A percentile compares a stretch with the other conserved stretches of the same genome.
phyloP scores from a whole-genome alignment of 2,329 filamentous ascomycete species.

The Remersonia thermophila region DNA sequence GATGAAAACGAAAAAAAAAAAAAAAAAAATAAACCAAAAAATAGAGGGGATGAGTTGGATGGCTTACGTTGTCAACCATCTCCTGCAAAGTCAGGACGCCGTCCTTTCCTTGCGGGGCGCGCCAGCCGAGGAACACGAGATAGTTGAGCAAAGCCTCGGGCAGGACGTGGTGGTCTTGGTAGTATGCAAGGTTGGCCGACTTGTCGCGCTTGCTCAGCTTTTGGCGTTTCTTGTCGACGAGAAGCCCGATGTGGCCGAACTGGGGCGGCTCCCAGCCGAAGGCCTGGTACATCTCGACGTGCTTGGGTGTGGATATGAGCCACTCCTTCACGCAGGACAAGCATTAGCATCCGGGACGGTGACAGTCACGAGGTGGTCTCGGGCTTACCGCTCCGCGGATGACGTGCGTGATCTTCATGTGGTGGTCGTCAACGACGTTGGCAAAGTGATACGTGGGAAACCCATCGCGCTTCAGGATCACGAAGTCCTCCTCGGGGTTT shows the following conservation, averaged over 20 bases:
- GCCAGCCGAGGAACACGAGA: constrained; percentile 76
- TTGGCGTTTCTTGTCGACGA: constrained; percentile 54
- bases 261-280: constrained; percentile 60
- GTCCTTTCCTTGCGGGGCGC: constrained; percentile 43
- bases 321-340: constrained; percentile 51
- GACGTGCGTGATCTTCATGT: constrained; percentile 93
- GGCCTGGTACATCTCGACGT: constrained; percentile 58
- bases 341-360: constrained; percentile 1
- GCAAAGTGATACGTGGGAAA: constrained; percentile 94
- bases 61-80: constrained; percentile 54
- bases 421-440: constrained; percentile 91
- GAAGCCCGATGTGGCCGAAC: constrained; percentile 72
- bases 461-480: constrained; percentile 83
- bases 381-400: constrained; percentile 64
- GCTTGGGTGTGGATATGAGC: constrained; percentile 82
- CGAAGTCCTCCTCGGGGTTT: constrained; percentile 60
- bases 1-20: no score
- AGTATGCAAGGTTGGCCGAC: constrained; percentile 38
- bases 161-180: constrained; percentile 33
- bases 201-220: constrained; percentile 80
- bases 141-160: constrained; percentile 58
- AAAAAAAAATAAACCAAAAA: no score
- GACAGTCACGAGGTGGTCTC: neutral
- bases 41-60: no score
- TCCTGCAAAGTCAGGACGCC: constrained; percentile 61